Percentiles rank a stretch among this genome's conserved stretches.
These are phyloP conservation scores for Blastocrithidia nonstop DNA, from an alignment of 208 protist species.

Conservation along the genomic window DNA sequence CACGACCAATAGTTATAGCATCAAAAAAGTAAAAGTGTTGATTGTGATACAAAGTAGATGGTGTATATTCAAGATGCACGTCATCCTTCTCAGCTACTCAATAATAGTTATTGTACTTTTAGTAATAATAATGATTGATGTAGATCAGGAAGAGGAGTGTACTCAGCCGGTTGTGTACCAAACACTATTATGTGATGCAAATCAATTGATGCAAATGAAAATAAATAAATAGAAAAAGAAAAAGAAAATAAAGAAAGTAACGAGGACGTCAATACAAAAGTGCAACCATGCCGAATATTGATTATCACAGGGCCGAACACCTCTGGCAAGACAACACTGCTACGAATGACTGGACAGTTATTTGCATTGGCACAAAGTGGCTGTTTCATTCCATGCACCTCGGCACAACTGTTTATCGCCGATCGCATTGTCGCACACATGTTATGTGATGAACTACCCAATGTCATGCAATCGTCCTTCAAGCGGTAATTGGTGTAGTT, in stretches of 20 bases:
- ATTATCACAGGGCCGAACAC: constrained; percentile 88
- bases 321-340: constrained; percentile 88
- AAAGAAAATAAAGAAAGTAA: neutral
- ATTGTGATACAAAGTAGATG: too few species aligned
- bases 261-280: neutral
- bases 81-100: neutral
- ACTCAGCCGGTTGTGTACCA: neutral
- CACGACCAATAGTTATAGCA: neutral
- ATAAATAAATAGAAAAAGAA: neutral
- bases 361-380: constrained; percentile 86
- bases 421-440: constrained; percentile 70
- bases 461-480: constrained; percentile 42
- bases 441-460: constrained; percentile 59
- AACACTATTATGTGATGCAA: neutral
- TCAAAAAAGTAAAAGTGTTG: neutral
- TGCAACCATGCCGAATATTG: constrained; percentile 15
- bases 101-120: too few species aligned
- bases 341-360: constrained; percentile 79
- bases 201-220: neutral
- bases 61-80: constrained; percentile 1
- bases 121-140: neutral
- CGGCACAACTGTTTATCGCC: constrained; percentile 32
- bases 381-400: constrained; percentile 72
- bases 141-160: neutral
- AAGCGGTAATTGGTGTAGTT: constrained; percentile 49